Evolutionary conservation across 2,329 filamentous ascomycete genomes (phyloP).

Genomic region (Elsinoe necatrix): DNA sequence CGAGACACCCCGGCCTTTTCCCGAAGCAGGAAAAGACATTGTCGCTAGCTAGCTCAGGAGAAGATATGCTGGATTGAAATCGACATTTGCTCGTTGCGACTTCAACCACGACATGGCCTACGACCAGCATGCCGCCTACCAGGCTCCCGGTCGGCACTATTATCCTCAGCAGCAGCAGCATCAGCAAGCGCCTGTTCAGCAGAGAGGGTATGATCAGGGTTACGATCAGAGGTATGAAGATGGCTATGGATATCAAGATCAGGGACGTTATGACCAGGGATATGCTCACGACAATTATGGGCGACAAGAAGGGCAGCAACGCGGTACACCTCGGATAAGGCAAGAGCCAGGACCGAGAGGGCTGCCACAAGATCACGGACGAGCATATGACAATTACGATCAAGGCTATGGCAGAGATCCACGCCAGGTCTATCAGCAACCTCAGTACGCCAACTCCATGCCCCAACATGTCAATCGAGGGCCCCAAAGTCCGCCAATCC

Average conservation of each 20-base stretch:
- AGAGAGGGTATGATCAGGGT: constrained; percentile 6
- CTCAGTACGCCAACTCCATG: constrained; percentile 13
- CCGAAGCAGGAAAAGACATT: not conserved
- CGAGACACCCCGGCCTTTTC: not conserved
- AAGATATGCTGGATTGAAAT: constrained; percentile 2
- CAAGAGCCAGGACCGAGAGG: constrained; percentile 13
- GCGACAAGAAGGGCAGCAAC: constrained; percentile 8
- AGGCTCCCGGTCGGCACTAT: constrained; percentile 29
- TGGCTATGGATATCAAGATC: constrained; percentile 24
- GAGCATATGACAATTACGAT: constrained; percentile 8
- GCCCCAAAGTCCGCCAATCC: constrained; percentile 1
- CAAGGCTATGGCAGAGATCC: not conserved
- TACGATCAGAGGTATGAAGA: constrained; percentile 12
- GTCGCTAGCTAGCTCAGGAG: not conserved
- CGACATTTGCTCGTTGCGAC: not conserved
- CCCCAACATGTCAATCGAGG: not conserved
- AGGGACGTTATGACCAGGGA: not conserved
- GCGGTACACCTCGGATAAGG: constrained; percentile 8
- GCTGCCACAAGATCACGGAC: constrained; percentile 1
- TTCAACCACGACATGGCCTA: constrained; percentile 30
- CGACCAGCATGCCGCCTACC: constrained; percentile 31
- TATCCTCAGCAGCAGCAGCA: constrained; percentile 27
- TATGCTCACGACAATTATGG: constrained; percentile 20
- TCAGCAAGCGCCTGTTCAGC: constrained; percentile 21
- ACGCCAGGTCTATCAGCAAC: constrained; percentile 12